Conservation (phyloP, 345 rosid genomes). For the Salix dunnii region DNA sequence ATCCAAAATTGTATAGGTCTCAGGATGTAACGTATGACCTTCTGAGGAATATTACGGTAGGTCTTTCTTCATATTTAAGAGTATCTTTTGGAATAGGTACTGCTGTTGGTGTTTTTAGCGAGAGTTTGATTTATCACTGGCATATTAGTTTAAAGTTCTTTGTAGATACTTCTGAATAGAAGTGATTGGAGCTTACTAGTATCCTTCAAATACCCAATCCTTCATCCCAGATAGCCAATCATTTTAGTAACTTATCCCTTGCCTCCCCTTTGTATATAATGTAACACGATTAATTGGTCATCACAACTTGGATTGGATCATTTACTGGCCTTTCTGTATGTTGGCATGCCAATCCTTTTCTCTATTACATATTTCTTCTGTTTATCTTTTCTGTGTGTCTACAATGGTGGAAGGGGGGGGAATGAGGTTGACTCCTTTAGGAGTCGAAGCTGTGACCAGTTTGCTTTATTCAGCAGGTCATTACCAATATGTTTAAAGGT, state of each 20-base stretch:
- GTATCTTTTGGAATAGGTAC: neutral
- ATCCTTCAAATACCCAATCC: neutral
- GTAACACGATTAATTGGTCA: neutral
- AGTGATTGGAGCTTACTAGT: neutral
- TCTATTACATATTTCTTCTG: neutral
- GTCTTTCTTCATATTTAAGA: neutral
- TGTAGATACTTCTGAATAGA: neutral
- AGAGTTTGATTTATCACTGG: neutral
- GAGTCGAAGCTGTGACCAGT: too few species aligned
- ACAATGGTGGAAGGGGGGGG: neutral
- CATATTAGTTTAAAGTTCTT: neutral
- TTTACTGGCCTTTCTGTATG: neutral
- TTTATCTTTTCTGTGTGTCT: neutral
- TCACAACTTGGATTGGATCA: neutral
- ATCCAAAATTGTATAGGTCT: conserved; percentile 82
- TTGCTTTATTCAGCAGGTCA: neutral
- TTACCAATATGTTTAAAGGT: neutral
- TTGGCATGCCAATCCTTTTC: neutral
- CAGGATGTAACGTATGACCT: conserved; percentile 59
- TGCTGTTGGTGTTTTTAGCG: neutral
- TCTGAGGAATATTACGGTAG: conserved; percentile 79
- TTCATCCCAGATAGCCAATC: neutral
- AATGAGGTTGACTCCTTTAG: too few species aligned
- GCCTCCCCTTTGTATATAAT: neutral
- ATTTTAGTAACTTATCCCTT: neutral